Evolutionary conservation across 108 stramenopile genomes (phyloP), one percentile per base, ranked within the genome.

Genomic region (Pseudonitzschia pungens): DNA sequence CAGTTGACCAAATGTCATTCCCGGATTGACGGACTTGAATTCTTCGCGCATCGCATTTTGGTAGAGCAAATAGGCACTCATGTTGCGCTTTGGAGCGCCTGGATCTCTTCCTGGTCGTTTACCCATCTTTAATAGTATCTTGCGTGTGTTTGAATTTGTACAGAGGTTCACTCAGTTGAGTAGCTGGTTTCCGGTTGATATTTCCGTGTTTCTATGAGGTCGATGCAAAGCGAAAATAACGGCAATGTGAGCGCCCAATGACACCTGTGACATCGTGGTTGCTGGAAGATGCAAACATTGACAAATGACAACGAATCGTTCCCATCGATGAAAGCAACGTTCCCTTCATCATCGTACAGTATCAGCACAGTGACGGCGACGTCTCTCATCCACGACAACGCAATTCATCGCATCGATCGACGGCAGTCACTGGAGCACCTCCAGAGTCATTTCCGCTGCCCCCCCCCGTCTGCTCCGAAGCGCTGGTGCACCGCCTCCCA

Each of bases 61-160:
- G 58, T 91, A 91, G 65, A 91, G 83, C 60, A 91, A 71, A 54
- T 94, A 94, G 8, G 92, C 90, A 43, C 86, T 87, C 87, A 90
- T 87, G 86, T 94, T 94, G 70, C 90, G 87, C 82, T 94, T 94
- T 57, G 92, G 92, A 24, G 90, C 92, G 53, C 64, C 69, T 52
- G 89, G 89, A 67, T 90, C 91, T 60, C 91, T 73, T 24, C 54
- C 54, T 55, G 54, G 22, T 55, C 24, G n/a, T 55, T 55, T 55
- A 22, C 54, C 54, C 54, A 55, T 55, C 6, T 55, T 55, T 22
- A 24, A 2, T 20, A 26, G 10, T 55, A 2, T 22, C 26, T 55
- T 55, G 50, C 10, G 36, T 55, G 24, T 55, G 54, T 55, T 26
- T 55, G 21, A 26, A 10, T 55, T 55, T 7, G 54, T 55, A 2